Conservation (phyloP, 1,284 basidiomycete species). For the Phaffia rhodozyma region DNA sequence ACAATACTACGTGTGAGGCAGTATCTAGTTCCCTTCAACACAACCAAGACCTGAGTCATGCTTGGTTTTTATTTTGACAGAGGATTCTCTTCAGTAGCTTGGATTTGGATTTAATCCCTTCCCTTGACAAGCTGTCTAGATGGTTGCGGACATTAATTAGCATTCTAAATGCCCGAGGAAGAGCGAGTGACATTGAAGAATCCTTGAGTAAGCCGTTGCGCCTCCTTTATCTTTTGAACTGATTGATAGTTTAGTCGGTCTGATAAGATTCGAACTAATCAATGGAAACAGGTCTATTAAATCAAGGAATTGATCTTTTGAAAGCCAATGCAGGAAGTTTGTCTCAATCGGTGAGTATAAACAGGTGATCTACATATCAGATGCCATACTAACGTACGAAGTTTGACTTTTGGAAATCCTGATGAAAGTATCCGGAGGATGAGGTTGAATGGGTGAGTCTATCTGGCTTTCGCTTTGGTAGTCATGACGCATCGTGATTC, state of each 20-base stretch:
- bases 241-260: not conserved
- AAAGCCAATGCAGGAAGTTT: conserved; percentile 1
- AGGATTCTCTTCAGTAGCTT: conserved; percentile 8
- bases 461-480: not conserved
- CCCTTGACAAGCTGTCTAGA: conserved; percentile 11
- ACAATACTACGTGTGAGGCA: too few species aligned
- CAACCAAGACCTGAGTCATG: not conserved
- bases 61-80: not conserved
- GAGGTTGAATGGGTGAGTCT: conserved; percentile 12
- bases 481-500: not conserved
- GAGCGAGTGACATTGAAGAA: not conserved
- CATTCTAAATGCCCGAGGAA: not conserved
- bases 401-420: not conserved
- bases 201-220: not conserved
- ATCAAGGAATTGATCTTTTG: conserved; percentile 3
- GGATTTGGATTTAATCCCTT: conserved; percentile 4
- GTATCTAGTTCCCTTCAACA: too few species aligned
- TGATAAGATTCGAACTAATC: not conserved
- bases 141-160: conserved; percentile 10
- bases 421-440: conserved; percentile 7
- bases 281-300: not conserved
- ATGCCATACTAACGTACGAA: too few species aligned
- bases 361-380: too few species aligned
- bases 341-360: not conserved
- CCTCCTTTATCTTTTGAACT: not conserved